Base-by-base conservation (phyloP, 345 rosid species). In the Odontarrhena argentea region DNA sequence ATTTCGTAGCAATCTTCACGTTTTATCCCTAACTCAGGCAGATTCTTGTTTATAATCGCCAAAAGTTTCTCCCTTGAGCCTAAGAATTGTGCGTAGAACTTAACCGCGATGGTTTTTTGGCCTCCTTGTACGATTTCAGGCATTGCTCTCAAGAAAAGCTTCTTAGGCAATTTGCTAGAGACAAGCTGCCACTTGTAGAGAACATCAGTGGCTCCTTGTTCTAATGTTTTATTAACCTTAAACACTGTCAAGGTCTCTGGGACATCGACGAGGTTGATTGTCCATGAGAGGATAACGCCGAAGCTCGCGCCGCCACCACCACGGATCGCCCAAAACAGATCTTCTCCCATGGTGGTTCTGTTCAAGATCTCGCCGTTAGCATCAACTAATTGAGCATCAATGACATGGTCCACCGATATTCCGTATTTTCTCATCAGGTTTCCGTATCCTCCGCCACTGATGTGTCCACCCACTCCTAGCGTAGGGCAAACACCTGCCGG, bases 271-370 rank as follows among this genome's bases (percentile, higher is more conserved):
- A 85, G 42, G 2, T 67, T 82, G 15, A 85, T 55, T 45, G 66
- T 79, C 75, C 74, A 85, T 0, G 83, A 62, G 9, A 79, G 74
- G n/a, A 83, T 71, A 49, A 85, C 68, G 0, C 85, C 85, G 28
- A 85, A 83, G 37, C 83, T 85, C 0, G 77, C 81, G 12, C 84
- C 87, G 0, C 82, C 89, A 1, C 87, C 89, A 1, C 89, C 89
- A 10, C 79, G 57, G 5, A 85, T 82, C 0, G 89, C 86, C 89
- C 83, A 84, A 34, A 82, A 84, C 1, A 82, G 55, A 38, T 84
- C 86, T 37, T 84, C 82, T 8, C 88, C 86, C 83, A 78, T 82
- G 13, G 81, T 60, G 1, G 71, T 7, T 9, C 85, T 35, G 55
- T 85, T 74, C 9, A 79, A 79, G 28, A 81, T 28, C 37, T 68